Percentiles rank a stretch among this genome's conserved stretches.
Evolutionary conservation across 352 stramenopile genomes (phyloP).

Genomic region (Aphanomyces stellatus): DNA sequence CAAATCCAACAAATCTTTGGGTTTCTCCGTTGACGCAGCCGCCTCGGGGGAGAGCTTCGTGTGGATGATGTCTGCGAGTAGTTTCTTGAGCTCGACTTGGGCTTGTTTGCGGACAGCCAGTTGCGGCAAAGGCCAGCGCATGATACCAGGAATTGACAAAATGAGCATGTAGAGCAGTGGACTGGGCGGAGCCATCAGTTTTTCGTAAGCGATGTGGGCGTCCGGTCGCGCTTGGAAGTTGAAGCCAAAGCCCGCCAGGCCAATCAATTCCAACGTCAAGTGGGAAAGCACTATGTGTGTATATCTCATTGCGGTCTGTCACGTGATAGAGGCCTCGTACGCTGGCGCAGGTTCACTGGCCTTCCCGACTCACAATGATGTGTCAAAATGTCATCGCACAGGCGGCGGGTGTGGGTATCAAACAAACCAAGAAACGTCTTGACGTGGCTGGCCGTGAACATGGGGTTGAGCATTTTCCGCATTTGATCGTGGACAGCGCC

Average conservation of each 20-base stretch:
- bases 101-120: not conserved
- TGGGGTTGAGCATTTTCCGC: not conserved
- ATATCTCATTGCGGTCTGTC: no score
- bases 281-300: not conserved
- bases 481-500: not conserved
- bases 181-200: not conserved
- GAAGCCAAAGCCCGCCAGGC: not conserved
- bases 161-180: not conserved
- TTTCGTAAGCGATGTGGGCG: not conserved
- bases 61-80: not conserved
- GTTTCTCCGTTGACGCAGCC: not conserved
- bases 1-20: not conserved
- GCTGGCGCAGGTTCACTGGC: no score
- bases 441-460: not conserved
- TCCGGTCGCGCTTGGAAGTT: not conserved
- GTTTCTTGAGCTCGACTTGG: not conserved
- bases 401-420: not conserved
- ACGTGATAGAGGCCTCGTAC: no score
- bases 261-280: not conserved
- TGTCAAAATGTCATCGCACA: not conserved
- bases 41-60: not conserved
- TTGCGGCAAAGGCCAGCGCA: not conserved
- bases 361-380: no score
- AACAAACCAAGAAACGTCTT: not conserved
- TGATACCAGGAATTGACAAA: not conserved